Evolutionary conservation across 305 asterid species (phyloP).

Genomic region (Rubia occidens): DNA sequence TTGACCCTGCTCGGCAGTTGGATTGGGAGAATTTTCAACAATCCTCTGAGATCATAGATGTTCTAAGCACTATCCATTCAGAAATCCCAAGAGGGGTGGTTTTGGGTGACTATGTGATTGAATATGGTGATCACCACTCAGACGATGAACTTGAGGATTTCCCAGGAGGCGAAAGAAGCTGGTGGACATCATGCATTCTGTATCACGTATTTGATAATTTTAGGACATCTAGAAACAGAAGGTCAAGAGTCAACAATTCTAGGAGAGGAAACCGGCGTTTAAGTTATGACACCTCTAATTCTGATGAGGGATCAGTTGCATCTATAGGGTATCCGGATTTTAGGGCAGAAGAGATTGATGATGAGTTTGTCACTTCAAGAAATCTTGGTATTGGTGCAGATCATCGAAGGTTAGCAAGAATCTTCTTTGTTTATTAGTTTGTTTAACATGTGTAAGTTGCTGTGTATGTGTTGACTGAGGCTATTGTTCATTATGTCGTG

Average conservation of each 20-base stretch:
- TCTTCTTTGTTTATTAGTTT: background rate
- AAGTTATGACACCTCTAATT: slow-evolving; percentile 47
- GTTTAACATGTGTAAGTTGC: background rate
- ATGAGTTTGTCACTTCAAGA: slow-evolving; percentile 40
- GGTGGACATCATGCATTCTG: slow-evolving; percentile 81
- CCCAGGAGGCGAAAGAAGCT: slow-evolving; percentile 49
- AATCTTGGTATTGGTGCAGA: slow-evolving; percentile 44
- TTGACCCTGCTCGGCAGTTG: slow-evolving; percentile 71
- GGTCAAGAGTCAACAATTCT: slow-evolving; percentile 50
- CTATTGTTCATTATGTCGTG: background rate
- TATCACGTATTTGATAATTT: slow-evolving; percentile 62
- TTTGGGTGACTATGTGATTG: slow-evolving; percentile 79
- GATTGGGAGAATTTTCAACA: slow-evolving; percentile 91
- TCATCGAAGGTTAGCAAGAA: slow-evolving; percentile 48
- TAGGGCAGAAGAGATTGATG: slow-evolving; percentile 49
- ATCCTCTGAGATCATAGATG: slow-evolving; percentile 74
- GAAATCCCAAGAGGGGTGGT: slow-evolving; percentile 74
- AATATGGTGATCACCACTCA: slow-evolving; percentile 68
- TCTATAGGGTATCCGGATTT: slow-evolving; percentile 53
- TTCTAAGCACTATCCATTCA: slow-evolving; percentile 67
- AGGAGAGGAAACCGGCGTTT: slow-evolving; percentile 49
- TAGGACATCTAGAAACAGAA: slow-evolving; percentile 64
- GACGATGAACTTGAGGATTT: slow-evolving; percentile 66
- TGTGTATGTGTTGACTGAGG: background rate
- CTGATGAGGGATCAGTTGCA: slow-evolving; percentile 69